Base-by-base conservation (phyloP, 352 stramenopile genomes). In the Phytophthora pluvialis region DNA sequence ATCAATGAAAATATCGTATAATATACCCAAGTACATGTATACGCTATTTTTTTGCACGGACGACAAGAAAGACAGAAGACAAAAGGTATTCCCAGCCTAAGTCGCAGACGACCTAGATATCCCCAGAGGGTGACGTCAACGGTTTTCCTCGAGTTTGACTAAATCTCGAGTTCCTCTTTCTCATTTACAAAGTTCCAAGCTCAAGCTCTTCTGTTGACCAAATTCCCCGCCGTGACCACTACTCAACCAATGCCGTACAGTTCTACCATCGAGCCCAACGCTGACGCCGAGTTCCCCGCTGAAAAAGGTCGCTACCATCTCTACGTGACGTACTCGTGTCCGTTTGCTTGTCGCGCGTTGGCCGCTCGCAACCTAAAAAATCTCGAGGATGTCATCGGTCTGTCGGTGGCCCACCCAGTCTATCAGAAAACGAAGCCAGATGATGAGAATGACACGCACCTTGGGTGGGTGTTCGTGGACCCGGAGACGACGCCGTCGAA, bases 281-380 rank as follows among this genome's bases (percentile, higher is more conserved):
- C 65, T 4, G 82, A 95, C 44, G 59, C 60, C 18, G 47, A 68
- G 29, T 83, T 78, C 68, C 71, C 70, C 0, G 66, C 75, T 1
- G 75, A 88, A 44, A 75, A 73, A n/a, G 77, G 66, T n/a, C 77
- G 80, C 39, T 88, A 99, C 72, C 94, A 98, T 74, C 72, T 99
- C 18, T 98, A 98, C 76, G 77, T 98, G 4, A 85, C 89, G 15
- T 86, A 91, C 55, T 94, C 94, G 29, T 99, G 95, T 72, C 96
- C 97, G 31, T 88, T 80, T 39, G 78, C 78, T 4, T 75, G 75
- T 33, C 78, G 79, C 15, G 81, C 78, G n/a, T 62, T 97, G 6
- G 77, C 90, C 2, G 78, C 93, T 16, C 77, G 88, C 45, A 75
- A 89, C 15, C 65, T 99, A 25, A 98, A 98, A 70, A 93, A 93